Percentiles rank a stretch among this genome's conserved stretches.
phyloP scores from a whole-genome alignment of 2,329 filamentous ascomycete species.

The Fusarium sp. region DNA sequence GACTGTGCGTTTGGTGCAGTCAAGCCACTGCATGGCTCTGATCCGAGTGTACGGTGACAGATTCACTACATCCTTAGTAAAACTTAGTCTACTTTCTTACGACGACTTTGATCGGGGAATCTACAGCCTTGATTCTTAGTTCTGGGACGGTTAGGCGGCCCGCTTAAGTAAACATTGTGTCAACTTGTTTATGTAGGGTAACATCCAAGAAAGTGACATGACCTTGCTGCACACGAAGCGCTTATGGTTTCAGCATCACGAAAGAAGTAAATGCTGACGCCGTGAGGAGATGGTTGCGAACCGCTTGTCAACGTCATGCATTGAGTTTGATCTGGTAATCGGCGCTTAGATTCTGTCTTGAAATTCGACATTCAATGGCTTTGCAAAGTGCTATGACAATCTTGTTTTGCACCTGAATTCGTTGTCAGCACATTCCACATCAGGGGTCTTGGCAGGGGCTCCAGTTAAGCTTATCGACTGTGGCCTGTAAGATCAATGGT shows the following conservation, averaged over 20 bases:
- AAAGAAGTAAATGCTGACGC: not conserved
- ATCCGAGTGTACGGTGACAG: not conserved
- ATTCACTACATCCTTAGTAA: not conserved
- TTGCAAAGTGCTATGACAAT: not conserved
- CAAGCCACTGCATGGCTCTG: not conserved
- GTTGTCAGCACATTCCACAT: not conserved
- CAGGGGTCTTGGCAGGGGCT: conserved; percentile 8
- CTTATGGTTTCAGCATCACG: conserved; percentile 4
- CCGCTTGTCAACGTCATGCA: not conserved
- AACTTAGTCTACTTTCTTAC: not conserved
- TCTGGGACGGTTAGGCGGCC: not conserved
- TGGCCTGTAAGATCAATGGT: not conserved
- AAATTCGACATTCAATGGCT: no score
- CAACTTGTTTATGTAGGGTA: not conserved
- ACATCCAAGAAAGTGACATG: not conserved
- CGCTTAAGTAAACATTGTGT: not conserved
- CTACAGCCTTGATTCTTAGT: not conserved
- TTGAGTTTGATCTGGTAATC: not conserved
- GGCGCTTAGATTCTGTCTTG: not conserved
- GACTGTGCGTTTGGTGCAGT: not conserved
- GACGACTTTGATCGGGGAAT: no score
- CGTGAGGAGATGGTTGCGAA: not conserved
- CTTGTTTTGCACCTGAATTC: not conserved
- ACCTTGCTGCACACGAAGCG: conserved; percentile 6
- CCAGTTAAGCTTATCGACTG: conserved; percentile 11